Base-by-base conservation (phyloP, 2,329 filamentous ascomycete species). In the Coleophoma crateriformis region DNA sequence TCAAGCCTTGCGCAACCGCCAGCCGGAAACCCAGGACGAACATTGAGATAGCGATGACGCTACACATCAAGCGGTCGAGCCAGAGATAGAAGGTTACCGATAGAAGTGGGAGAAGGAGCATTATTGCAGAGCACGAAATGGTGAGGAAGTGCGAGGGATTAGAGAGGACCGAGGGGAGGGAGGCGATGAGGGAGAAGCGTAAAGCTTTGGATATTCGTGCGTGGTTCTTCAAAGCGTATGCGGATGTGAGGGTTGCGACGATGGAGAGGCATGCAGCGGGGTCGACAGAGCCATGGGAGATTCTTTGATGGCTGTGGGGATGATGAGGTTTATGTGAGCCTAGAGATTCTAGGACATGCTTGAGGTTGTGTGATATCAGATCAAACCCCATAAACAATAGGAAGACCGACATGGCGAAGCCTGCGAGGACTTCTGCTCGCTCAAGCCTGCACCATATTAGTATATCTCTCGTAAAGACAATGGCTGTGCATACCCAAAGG, bases 341-440 rank as follows among this genome's bases (percentile, higher is more conserved):
- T 17, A 81, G 62, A 13, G 68, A 67, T 68, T 96, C 92, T 11
- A 99, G 80, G n/a, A 90, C 80, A 67, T 99, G 92, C 65, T 96
- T 94, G 14, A 96, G 75, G 52, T 90, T 92, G 67, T 99, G 94
- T 38, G 89, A 95, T 53, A 99, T 86, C 45, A 99, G 81, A 61
- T 99, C 94, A 61, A 97, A 86, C 17, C 92, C 92, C 75, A 96
- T 96, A 69, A 99, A 99, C n/a, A 96, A 81, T 12, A 99, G 80
- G 54, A 96, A 90, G 37, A 99, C 87, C 46, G 90, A 95, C 83
- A 97, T 90, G 53, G 91, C 94, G 57, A 99, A 96, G 15, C 94
- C 94, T 34, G 91, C 90, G 14, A 99, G 80, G 5, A 99, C 92
- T 68, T 99, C 94, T 51, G 88, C 88, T 48, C 94, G 82, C 70